Evolutionary conservation across 164 flowering plant genomes (phyloP), one percentile per base, ranked within the genome.

Genomic region (Stephania cephalantha): DNA sequence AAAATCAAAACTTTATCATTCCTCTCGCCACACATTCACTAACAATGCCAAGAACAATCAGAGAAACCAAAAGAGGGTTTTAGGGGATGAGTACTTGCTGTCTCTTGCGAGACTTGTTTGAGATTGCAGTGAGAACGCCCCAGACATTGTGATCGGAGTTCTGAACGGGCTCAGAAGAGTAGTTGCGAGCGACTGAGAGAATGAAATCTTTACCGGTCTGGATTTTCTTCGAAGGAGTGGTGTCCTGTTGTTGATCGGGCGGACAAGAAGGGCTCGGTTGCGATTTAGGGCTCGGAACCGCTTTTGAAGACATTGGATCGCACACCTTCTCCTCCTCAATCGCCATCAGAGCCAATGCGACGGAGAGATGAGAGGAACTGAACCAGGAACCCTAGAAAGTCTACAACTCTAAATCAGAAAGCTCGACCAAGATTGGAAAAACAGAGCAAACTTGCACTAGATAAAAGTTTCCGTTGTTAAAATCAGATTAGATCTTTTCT

Each of bases 101-200:
- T 53, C 97, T 89, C 79, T 90, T 88, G 22, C 99, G 91, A 20
- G 99, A 95, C 69, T 84, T 85, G 68, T 68, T 77, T 25, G 97
- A 89, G 46, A 95, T 88, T 63, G 94, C 99, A 9, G 99, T 93
- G 72, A 95, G 95, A 74, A 90, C 94, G n/a, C 90, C 99, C 99
- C 99, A 95, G 42, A 86, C 98, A 17, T 85, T 76, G 44, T 90
- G 88, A 71, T 90, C 95, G 45, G 85, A 82, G 78, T 78, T 82
- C 73, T 88, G 92, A 30, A 91, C 85, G 44, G 93, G 88, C 81
- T 93, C 93, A 46, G 89, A 77, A 0, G 97, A 85, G 74, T 86
- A 73, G 15, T 86, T 93, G 8, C 86, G 71, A 46, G 99, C 99
- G 9, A 85, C 90, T 0, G 90, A 84, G 44, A 77, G 67, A 10